A percentile compares a stretch with the other conserved stretches of the same genome.
These are phyloP conservation scores for Lathyrus sativus DNA, from an alignment of 306 rosid genomes.

Conservation along the genomic window DNA sequence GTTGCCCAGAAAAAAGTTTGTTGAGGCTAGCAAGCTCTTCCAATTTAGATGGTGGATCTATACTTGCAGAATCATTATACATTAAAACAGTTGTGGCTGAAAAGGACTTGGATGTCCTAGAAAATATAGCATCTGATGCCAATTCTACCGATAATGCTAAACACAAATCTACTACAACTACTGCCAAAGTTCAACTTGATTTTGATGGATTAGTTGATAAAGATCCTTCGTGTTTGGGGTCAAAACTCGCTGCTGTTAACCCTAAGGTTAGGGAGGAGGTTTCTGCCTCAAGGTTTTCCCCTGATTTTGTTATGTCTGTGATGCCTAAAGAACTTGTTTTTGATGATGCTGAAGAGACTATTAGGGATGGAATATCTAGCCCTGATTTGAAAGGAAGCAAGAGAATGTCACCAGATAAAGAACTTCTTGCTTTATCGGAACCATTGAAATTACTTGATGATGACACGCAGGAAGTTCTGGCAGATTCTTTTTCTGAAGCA, in stretches of 20 bases:
- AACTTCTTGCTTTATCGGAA: constrained; percentile 32
- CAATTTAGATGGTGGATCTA: constrained; percentile 39
- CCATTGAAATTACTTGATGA: constrained; percentile 36
- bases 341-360: constrained; percentile 47
- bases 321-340: constrained; percentile 61
- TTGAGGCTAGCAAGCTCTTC: constrained; percentile 39
- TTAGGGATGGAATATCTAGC: constrained; percentile 46
- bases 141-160: constrained; percentile 30
- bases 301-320: constrained; percentile 49
- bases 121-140: constrained; percentile 35
- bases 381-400: constrained; percentile 35
- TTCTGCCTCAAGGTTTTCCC: constrained; percentile 36
- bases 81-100: constrained; percentile 29
- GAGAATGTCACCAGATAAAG: constrained; percentile 39
- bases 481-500: constrained; percentile 40
- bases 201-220: constrained; percentile 40
- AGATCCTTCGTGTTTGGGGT: constrained; percentile 29
- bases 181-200: constrained; percentile 37
- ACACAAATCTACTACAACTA: constrained; percentile 39
- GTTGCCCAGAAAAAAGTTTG: constrained; percentile 36
- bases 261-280: constrained; percentile 46
- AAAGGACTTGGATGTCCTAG: constrained; percentile 40
- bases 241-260: constrained; percentile 36
- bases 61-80: constrained; percentile 33
- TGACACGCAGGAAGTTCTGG: constrained; percentile 42